Evolutionary conservation across 2,329 filamentous ascomycete species (phyloP), one percentile per base, ranked within the genome.

Genomic region (Aphanoascus verrucosus): DNA sequence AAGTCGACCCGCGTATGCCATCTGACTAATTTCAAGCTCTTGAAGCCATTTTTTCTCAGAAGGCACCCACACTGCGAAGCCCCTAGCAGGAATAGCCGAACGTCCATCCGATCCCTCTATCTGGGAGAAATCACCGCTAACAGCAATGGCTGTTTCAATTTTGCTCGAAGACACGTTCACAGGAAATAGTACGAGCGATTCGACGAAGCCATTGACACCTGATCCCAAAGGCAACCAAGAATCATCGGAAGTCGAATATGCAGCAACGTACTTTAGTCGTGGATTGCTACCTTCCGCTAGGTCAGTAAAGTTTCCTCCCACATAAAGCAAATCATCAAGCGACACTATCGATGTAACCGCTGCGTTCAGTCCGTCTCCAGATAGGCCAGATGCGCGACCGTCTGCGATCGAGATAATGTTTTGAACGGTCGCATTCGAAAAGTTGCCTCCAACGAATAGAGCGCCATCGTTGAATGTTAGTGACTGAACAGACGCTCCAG

Each of bases 51-150:
- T 93, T 55, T 77, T 78, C 57, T 79, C 76, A 2, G 89, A 94
- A 2, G 87, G 87, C 6, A 97, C 84, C 93, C 93, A 98, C 37
- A 97, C 76, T 12, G 88, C 91, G 63, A 98, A 88, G 1, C 90
- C 89, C 49, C 81, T 70, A 0, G 83, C 85, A 7, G 77, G 63
- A 28, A 83, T 76, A 8, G 81, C 78, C 5, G 76, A 67, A 59
- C 83, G 83, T 58, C 75, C 74, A 35, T 74, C 81, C 14, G 51
- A 52, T 20, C 41, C 60, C 61, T 84, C 77, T 57, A 95, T 81
- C 52, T 82, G 74, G 14, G 79, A 77, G 67, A 98, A 98, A 56
- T 81, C 76, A 5, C 93, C 93, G 47, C 83, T 91, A 55, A 98
- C 74, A 1, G 85, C 82, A 57, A 97, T 78, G 19, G 85, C 87